A percentile compares a stretch with the other conserved stretches of the same genome.
phyloP scores from a whole-genome alignment of 371 early-diverging fungal genomes.

The Polyrhizophydium stewartii region DNA sequence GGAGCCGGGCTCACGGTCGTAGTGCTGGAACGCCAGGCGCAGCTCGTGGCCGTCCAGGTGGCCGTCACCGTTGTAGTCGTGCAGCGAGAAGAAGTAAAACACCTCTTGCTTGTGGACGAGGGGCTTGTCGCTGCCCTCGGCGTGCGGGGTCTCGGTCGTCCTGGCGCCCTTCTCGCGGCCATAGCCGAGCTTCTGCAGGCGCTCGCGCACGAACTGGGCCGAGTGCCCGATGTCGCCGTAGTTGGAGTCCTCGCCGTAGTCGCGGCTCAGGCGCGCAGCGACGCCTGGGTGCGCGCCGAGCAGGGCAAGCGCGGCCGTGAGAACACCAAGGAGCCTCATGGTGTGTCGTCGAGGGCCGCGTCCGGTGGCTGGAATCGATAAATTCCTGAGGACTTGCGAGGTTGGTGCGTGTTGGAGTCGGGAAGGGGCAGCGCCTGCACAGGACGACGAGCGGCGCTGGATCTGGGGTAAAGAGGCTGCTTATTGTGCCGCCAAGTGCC shows the following conservation, averaged over 20 bases:
- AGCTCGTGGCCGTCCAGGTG: slow-evolving; percentile 69
- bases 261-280: background rate
- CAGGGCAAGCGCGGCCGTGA: too few relatives aligned
- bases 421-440: too few relatives aligned
- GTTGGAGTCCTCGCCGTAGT: slow-evolving; percentile 16
- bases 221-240: slow-evolving; percentile 17
- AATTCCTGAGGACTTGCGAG: too few relatives aligned
- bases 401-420: too few relatives aligned
- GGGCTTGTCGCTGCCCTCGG: background rate
- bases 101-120: slow-evolving; percentile 14
- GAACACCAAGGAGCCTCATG: too few relatives aligned
- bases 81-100: slow-evolving; percentile 32
- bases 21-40: slow-evolving; percentile 48
- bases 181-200: background rate
- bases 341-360: too few relatives aligned
- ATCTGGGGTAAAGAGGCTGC: too few relatives aligned
- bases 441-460: too few relatives aligned
- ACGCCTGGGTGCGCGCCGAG: too few relatives aligned
- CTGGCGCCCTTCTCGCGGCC: background rate
- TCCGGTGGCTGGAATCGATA: too few relatives aligned
- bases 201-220: slow-evolving; percentile 11
- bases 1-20: slow-evolving; percentile 26
- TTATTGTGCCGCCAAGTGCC: too few relatives aligned
- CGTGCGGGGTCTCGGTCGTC: background rate
- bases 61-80: slow-evolving; percentile 64